These are phyloP conservation scores for Zea luxurians DNA, from an alignment of 176 grass and related monocot genomes.

Conservation along the genomic window DNA sequence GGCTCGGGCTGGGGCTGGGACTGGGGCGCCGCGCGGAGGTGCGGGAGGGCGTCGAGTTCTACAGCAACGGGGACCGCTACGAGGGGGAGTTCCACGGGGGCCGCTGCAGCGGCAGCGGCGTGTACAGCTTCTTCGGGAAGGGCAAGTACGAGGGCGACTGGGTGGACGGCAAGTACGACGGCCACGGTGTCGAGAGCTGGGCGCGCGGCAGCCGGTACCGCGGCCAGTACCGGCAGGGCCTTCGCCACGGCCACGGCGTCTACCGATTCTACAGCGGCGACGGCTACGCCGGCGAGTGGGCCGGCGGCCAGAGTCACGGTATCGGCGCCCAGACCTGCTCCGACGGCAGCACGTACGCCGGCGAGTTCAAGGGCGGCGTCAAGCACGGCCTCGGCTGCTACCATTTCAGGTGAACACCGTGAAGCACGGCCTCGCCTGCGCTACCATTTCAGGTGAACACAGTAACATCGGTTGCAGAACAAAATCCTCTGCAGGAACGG, in stretches of 20 bases:
- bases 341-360: constrained; percentile 64
- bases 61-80: constrained; percentile 74
- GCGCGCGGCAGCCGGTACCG: constrained; percentile 52
- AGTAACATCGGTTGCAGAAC: not conserved
- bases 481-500: constrained; percentile 55
- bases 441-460: not conserved
- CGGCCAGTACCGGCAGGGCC: constrained; percentile 59
- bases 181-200: constrained; percentile 70
- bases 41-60: constrained; percentile 62
- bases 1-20: too few relatives aligned
- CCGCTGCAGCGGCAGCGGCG: constrained; percentile 58
- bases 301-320: constrained; percentile 56
- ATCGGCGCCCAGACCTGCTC: constrained; percentile 51
- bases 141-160: constrained; percentile 73
- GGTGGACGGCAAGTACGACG: constrained; percentile 69
- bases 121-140: constrained; percentile 53
- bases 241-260: constrained; percentile 56
- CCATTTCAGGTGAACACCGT: constrained; percentile 47
- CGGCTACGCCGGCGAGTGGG: constrained; percentile 71
- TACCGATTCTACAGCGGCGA: constrained; percentile 68
- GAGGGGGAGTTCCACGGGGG: constrained; percentile 75
- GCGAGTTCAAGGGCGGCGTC: constrained; percentile 63
- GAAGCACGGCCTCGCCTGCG: too few relatives aligned
- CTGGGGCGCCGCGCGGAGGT: not conserved
- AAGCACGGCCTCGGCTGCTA: constrained; percentile 72